A percentile compares a stretch with the other conserved stretches of the same genome.
Evolutionary conservation across 2,329 filamentous ascomycete species (phyloP).

Genomic region (Fusarium anguioides): DNA sequence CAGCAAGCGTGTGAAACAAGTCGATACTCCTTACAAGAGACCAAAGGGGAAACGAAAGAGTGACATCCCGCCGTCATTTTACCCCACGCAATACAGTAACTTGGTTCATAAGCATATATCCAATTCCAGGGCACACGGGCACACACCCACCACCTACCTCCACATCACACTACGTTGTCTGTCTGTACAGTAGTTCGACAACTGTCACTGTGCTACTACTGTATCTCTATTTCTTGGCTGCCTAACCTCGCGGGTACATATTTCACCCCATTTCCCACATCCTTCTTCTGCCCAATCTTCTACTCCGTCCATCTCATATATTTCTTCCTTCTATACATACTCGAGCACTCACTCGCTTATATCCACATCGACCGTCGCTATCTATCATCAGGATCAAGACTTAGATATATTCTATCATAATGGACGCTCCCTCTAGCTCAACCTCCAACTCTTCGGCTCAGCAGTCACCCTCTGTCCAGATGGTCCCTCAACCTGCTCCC

Average conservation of each 20-base stretch:
- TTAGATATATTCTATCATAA: slow-evolving; percentile 8
- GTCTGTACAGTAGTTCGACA: slow-evolving; percentile 8
- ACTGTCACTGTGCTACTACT: slow-evolving; percentile 14
- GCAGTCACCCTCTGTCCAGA: slow-evolving; percentile 48
- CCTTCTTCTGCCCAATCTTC: background rate
- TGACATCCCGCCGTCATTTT: slow-evolving; percentile 28
- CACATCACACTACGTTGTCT: slow-evolving; percentile 2
- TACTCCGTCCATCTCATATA: background rate
- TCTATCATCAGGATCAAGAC: slow-evolving; percentile 3
- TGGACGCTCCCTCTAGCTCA: slow-evolving; percentile 52
- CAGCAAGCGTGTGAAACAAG: slow-evolving; percentile 24
- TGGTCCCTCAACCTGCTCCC: slow-evolving; percentile 42
- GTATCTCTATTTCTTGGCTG: slow-evolving; percentile 26
- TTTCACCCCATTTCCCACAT: slow-evolving; percentile 21
- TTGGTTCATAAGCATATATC: slow-evolving; percentile 23
- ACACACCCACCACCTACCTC: slow-evolving; percentile 1
- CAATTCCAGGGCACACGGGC: slow-evolving; percentile 5
- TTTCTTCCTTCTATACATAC: background rate
- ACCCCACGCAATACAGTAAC: slow-evolving; percentile 29
- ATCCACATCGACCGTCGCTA: slow-evolving; percentile 14
- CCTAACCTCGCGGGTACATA: slow-evolving; percentile 24
- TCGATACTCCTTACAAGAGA: slow-evolving; percentile 2
- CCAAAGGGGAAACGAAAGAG: slow-evolving; percentile 15
- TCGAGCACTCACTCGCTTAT: background rate
- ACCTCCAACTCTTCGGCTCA: slow-evolving; percentile 46